Base-by-base conservation (phyloP, 1,284 basidiomycete species). In the Irpex sp. region DNA sequence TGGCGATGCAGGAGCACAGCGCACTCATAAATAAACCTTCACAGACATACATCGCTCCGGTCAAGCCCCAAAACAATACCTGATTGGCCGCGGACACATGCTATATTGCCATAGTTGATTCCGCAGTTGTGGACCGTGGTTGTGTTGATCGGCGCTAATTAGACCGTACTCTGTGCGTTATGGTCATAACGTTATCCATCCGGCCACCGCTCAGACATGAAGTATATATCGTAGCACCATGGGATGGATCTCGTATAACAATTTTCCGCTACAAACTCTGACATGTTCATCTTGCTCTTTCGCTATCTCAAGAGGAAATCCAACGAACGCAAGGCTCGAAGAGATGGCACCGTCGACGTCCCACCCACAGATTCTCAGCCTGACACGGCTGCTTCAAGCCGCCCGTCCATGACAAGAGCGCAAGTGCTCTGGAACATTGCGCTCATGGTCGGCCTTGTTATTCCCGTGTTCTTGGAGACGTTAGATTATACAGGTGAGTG, bases 401-500 rank as follows among this genome's bases (percentile, higher is more conserved):
- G 36, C 13, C 34, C 15, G 9, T 52, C 40, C 5, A 37, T 36
- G 31, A 34, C 21, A 58, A 56, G 26, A 58, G 54, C 48, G 38
- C 54, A 63, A 21, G 13, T 60, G 49, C 9, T 36, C 40, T 69
- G 68, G 68, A 71, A 63, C 40, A 26, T 73, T 6, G 58, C 70
- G 58, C 67, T 75, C 17, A 67, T 73, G 66, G 62, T 60, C 5
- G 70, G 68, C 1, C 65, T 75, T 1, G 47, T 70, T 21, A 65
- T 75, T 17, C 74, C 73, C 0, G 71, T 74, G 0, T 68, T 72
- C 55, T 68, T 76, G 26, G 75, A 76, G 65, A 76, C 75, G 0
- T 59, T 76, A 1, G 75, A 81, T 62, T 82, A 82, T 62, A 82
- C 80, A n/a, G 76, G 80, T 77, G 56, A 52, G 72, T 54, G 1